These are phyloP conservation scores for Typha latifolia DNA, from an alignment of 176 grass and related monocot genomes.

Conservation along the genomic window DNA sequence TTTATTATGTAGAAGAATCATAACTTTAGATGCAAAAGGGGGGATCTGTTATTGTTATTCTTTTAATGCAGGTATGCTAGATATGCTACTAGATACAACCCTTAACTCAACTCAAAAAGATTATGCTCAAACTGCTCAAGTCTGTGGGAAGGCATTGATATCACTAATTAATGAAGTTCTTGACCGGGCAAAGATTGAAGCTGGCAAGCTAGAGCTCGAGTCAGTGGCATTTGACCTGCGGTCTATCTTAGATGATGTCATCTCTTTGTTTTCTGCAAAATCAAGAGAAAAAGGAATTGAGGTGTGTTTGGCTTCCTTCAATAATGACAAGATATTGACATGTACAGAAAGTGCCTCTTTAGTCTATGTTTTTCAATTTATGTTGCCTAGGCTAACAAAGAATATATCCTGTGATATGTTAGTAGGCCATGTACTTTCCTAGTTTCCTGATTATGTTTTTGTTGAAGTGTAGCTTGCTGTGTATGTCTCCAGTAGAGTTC, in stretches of 20 bases:
- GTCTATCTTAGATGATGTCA: conserved; percentile 80
- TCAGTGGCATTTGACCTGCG: conserved; percentile 74
- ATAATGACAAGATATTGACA: background rate
- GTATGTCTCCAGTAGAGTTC: conserved; percentile 93
- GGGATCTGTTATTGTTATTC: background rate
- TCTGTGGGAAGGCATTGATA: conserved; percentile 83
- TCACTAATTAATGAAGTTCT: conserved; percentile 95
- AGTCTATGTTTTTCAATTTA: conserved; percentile 6
- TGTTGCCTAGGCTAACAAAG: conserved; percentile 1
- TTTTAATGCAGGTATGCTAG: conserved; percentile 68
- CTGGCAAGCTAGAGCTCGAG: conserved; percentile 74
- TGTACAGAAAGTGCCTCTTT: background rate
- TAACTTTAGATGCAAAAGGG: background rate
- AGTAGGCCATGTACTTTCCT: background rate
- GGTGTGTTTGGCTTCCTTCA: conserved; percentile 30
- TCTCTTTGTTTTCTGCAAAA: conserved; percentile 71
- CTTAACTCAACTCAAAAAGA: conserved; percentile 72
- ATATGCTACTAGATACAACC: conserved; percentile 86
- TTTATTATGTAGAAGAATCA: background rate
- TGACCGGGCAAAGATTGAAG: conserved; percentile 97
- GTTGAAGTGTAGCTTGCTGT: conserved; percentile 68
- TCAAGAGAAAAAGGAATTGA: conserved; percentile 82
- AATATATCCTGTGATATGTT: too few species aligned
- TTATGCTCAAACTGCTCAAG: conserved; percentile 89
- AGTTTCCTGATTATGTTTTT: conserved; percentile 12